Evolutionary conservation across 495 filamentous ascomycete species (phyloP).

Genomic region (Elaphomyces granulatus): DNA sequence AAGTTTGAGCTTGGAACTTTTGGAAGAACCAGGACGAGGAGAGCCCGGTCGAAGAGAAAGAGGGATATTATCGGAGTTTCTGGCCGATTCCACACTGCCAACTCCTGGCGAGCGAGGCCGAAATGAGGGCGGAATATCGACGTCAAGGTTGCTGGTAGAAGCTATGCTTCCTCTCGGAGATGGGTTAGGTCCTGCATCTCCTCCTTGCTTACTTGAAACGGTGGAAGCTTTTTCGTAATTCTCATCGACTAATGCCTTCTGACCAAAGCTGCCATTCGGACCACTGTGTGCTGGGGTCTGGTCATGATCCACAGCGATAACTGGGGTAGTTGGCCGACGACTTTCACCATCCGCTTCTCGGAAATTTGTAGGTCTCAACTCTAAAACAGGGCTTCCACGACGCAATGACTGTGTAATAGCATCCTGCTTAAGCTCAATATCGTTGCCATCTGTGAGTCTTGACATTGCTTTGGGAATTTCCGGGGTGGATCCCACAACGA

Average conservation of each 20-base stretch:
- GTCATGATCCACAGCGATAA: slow-evolving; percentile 14
- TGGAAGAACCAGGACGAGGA: background rate
- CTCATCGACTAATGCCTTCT: slow-evolving; percentile 17
- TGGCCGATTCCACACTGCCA: background rate
- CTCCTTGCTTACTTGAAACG: slow-evolving; percentile 3
- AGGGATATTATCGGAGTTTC: background rate
- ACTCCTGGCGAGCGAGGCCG: slow-evolving; percentile 9
- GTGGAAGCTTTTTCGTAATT: slow-evolving; percentile 8
- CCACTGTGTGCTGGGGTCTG: slow-evolving; percentile 11
- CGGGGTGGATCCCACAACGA: background rate
- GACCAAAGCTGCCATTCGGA: slow-evolving; percentile 14
- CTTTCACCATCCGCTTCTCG: slow-evolving; percentile 9
- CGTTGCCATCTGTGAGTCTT: slow-evolving; percentile 1
- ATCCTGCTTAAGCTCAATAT: too few relatives aligned
- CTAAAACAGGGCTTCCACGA: background rate
- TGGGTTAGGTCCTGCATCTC: slow-evolving; percentile 2
- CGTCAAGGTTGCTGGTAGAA: slow-evolving; percentile 5
- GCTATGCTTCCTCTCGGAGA: slow-evolving; percentile 8
- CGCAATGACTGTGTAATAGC: too few relatives aligned
- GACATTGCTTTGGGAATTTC: background rate
- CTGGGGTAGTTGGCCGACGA: slow-evolving; percentile 20
- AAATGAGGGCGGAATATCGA: slow-evolving; percentile 14
- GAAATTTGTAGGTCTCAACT: background rate
- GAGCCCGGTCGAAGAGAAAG: too few relatives aligned
- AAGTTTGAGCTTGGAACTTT: background rate